Base-by-base conservation (phyloP, 169 alveolate species). In the Plasmodium gonderi region DNA sequence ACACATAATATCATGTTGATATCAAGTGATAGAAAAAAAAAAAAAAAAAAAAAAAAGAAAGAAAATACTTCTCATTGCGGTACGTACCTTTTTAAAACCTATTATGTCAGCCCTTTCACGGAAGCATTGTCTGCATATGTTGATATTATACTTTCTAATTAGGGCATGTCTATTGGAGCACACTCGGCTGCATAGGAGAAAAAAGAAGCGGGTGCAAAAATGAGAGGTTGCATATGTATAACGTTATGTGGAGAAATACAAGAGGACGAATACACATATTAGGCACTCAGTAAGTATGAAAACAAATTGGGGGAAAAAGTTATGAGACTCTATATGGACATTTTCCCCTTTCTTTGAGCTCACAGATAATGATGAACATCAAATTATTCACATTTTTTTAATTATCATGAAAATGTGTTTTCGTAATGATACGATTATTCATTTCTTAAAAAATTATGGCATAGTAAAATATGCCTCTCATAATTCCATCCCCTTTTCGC, bases 81-180 rank as follows among this genome's bases (percentile, higher is more conserved):
- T 9, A n/a, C 72, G 60, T 85, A 95, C 97, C 95, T 98, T 98
- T 95, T 95, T 95, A 97, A 99, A 99, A 60, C 99, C 99, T 80
- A 99, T 98, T 72, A 96, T 97, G 91, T 97, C 96, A 80, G 99
- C 99, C 80, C 99, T 97, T 96, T 99, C 99, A 92, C 99, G 96
- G 98, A 99, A 99, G 97, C 99, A 98, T 96, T 99, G 99, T 95
- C 99, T 98, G 98, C 99, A 98, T 92, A 98, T 97, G 96, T 96
- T 97, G 90, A 99, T 95, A 91, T 98, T 98, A 97, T 99, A 98
- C 98, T 99, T 99, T 96, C 99, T 98, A 83, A 99, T 98, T 90
- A 99, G 97, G 83, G 99, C 99, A 96, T 98, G 99, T 78, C 98
- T 97, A 95, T 98, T 98, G 95, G 95, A 97, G 98, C 99, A 98